These are phyloP conservation scores for Suillus cothurnatus DNA, from an alignment of 768 basidiomycete species.

Conservation along the genomic window DNA sequence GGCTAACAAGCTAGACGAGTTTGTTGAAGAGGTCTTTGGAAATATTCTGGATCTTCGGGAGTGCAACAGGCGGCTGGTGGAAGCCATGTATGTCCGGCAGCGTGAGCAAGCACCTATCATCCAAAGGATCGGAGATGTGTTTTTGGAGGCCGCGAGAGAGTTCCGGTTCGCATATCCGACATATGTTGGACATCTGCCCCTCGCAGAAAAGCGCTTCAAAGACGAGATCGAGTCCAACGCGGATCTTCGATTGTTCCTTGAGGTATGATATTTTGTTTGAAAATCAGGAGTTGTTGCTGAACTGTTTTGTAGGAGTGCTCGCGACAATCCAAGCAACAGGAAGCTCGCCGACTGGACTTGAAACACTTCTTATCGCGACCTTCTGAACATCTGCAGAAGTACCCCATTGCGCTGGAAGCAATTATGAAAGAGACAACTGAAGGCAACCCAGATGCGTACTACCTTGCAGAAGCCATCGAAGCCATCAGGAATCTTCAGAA, in stretches of 20 bases:
- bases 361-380: slow-evolving; percentile 65
- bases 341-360: slow-evolving; percentile 60
- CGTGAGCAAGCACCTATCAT: slow-evolving; percentile 82
- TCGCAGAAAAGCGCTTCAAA: slow-evolving; percentile 84
- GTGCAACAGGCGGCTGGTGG: slow-evolving; percentile 80
- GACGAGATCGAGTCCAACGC: slow-evolving; percentile 84
- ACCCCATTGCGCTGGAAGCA: slow-evolving; percentile 82
- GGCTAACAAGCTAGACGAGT: slow-evolving; percentile 65
- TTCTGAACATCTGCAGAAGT: slow-evolving; percentile 64
- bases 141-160: slow-evolving; percentile 83
- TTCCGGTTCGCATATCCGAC: slow-evolving; percentile 86
- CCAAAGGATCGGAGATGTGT: slow-evolving; percentile 84
- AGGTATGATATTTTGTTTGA: slow-evolving; percentile 48
- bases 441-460: slow-evolving; percentile 83
- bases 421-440: slow-evolving; percentile 80
- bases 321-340: slow-evolving; percentile 55
- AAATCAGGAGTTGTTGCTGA: neutral
- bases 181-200: slow-evolving; percentile 82
- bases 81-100: slow-evolving; percentile 85
- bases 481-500: slow-evolving; percentile 83
- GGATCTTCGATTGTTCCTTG: slow-evolving; percentile 82
- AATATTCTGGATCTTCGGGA: slow-evolving; percentile 88
- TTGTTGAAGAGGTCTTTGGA: slow-evolving; percentile 88
- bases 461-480: slow-evolving; percentile 78
- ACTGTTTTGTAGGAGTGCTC: slow-evolving; percentile 23